Base-by-base conservation (phyloP, 768 basidiomycete species). In the Crepidotus variabilis region DNA sequence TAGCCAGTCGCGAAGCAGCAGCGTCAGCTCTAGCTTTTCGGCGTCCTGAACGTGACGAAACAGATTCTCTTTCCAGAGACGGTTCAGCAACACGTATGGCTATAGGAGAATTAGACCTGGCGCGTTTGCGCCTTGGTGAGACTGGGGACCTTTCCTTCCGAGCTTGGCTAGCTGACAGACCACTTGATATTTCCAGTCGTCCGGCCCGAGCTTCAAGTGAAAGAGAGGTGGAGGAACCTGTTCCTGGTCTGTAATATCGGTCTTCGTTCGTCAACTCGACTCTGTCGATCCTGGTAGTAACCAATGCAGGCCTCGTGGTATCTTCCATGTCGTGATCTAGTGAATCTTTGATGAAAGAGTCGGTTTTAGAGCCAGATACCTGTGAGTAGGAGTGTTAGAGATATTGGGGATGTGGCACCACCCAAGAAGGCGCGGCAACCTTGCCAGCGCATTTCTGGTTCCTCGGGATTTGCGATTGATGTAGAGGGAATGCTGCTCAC, bases 161-260 rank as follows among this genome's bases (percentile, higher is more conserved):
- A 57, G 60, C 51, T 53, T 56, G 56, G 51, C 58, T 34, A 52
- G 57, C 20, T 43, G 54, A 24, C 20, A 51, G 62, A 36, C 47
- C 35, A 50, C 51, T 47, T 16, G 48, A 10, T 23, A 50, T 47
- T 18, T 62, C 60, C 43, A 18, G 51, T 20, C 52, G 33, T 21
- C 60, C 54, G 45, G 55, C 51, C 50, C 53, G 33, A 52, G 56
- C 32, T 50, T 36, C 28, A 57, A 61, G 1, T 52, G 49, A 53
- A 59, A n/a, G 28, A 51, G 28, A 47, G 18, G 57, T 22, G 45
- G 36, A 47, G 43, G 62, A 65, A 11, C 61, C 59, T 22, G 64
- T 74, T 20, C 66, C 74, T 33, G 86, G 85, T 49, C 85, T 81
- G 67, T 88, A 88, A 66, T 87, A 84, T 24, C 87, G 80, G 66